Evolutionary conservation across 192 early-diverging fungal species (phyloP), one percentile per base, ranked within the genome.

Genomic region (Coemansia sp.): DNA sequence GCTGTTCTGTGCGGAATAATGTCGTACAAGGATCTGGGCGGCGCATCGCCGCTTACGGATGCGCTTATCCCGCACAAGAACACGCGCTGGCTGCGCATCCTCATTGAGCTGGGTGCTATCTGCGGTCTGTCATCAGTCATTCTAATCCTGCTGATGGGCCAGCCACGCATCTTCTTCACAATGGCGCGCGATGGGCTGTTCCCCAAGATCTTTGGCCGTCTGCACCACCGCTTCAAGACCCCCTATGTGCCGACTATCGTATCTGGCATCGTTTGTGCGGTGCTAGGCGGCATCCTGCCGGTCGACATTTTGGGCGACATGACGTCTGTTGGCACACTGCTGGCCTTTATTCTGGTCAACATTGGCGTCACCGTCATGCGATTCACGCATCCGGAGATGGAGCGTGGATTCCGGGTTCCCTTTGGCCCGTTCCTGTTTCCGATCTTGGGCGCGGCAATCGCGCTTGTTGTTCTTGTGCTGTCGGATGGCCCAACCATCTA

Each of bases 121-220:
- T 72, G 79, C 18, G 95, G 93, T 16, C 85, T 95, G 4, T 87
- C 85, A 0, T 93, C 92, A 2, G 95, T 95, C 0, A 89, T 95
- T 23, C 84, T 95, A 9, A 83, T 89, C 15, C 48, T 87, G 34
- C 67, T 95, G 55, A 84, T 95, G 62, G 91, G 85, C 39, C 95
- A 97, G 77, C 90, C 94, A 5, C 93, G 95, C 63, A 92, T 97
- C 46, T 91, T 95, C 57, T 88, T 90, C 38, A 82, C 91, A 34
- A 95, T 97, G 95, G 89, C 93, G 21, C 73, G 88, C 43, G 95
- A 97, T 77, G 94, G 95, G 6, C 72, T 97, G 35, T 83, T 96
- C n/a, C 93, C 94, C 2, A 43, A 75, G 15, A 62, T 87, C 16
- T 90, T 95, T 65, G 85, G 88, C 24, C 86, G 87, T 39, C 75